A percentile compares a stretch with the other conserved stretches of the same genome.
Conservation (phyloP, 495 filamentous ascomycete genomes). For the Stereocaulon alpinum region DNA sequence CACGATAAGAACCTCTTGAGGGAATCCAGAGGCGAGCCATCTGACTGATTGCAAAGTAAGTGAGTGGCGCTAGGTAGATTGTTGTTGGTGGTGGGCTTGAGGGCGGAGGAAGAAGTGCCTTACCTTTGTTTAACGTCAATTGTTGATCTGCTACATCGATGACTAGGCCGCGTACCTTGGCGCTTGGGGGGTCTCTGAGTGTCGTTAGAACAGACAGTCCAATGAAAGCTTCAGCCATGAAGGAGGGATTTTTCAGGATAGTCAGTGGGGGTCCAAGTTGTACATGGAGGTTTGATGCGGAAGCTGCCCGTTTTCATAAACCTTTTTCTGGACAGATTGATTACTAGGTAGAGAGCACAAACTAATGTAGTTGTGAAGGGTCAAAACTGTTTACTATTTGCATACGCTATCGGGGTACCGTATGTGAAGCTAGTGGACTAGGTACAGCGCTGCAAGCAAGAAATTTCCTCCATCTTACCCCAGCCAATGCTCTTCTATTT, state of each 20-base stretch:
- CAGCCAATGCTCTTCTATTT: neutral
- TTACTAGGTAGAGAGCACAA: too few relatives aligned
- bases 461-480: neutral
- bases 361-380: too few relatives aligned
- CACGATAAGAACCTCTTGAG: slow-evolving; percentile 26
- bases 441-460: neutral
- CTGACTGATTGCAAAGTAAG: slow-evolving; percentile 18
- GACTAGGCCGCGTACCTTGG: slow-evolving; percentile 62
- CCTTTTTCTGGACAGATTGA: too few relatives aligned
- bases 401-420: neutral
- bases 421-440: neutral
- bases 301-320: neutral
- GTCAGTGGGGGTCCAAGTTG: too few relatives aligned
- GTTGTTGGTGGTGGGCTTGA: neutral
- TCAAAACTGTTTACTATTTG: neutral
- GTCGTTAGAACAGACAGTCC: slow-evolving; percentile 71
- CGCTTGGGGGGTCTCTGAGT: slow-evolving; percentile 53
- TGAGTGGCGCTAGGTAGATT: neutral
- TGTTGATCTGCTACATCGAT: slow-evolving; percentile 60
- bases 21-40: slow-evolving; percentile 6
- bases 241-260: too few relatives aligned
- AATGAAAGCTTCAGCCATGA: slow-evolving; percentile 41
- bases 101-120: slow-evolving; percentile 15
- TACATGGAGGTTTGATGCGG: neutral
- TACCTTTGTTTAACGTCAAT: slow-evolving; percentile 72